Base-by-base conservation (phyloP, 495 filamentous ascomycete genomes). In the Hypoxylon cercidicola region DNA sequence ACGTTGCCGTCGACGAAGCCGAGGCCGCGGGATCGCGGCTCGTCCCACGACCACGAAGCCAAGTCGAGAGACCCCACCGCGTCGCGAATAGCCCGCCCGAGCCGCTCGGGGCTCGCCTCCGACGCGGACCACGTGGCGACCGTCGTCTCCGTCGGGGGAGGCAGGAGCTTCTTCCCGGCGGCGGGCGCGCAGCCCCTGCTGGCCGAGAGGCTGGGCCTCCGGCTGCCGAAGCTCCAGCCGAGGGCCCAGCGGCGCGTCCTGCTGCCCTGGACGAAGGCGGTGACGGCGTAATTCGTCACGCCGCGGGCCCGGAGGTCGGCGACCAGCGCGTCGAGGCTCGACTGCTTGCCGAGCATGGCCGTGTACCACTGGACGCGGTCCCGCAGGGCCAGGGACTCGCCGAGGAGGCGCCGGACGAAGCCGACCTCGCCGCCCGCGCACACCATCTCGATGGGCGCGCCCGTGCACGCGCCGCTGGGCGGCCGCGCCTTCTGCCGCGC, bases 191-290 rank as follows among this genome's bases (percentile, higher is more conserved):
- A 84, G 1, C 84, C 84, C 23, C 91, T 79, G 11, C 85, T 85
- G 6, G 85, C 79, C 52, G 64, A 74, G 76, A 90, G 74, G 3
- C 68, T 76, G 21, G 94, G 92, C 50, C 94, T 81, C 65, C 82
- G 78, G 49, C 85, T 82, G 3, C 81, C 79, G 78, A 89, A 97
- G 52, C 89, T 93, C 95, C 95, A 99, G 0, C 83, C 95, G 25
- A 97, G 75, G 8, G 85, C 92, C 95, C 95, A 98, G 16, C 95
- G 78, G 46, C 88, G 86, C 16, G 95, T 99, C 70, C 87, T 88
- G 32, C 76, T 86, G 0, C 93, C 93, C 62, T 95, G 90, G 0
- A 91, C 80, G 55, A 98, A 90, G 64, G 89, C 87, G 0, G 87
- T 91, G 2, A 96, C 86, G 6, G 93, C 94, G 59, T 87, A 97